Evolutionary conservation across 1,284 basidiomycete species (phyloP).

Genomic region (Ceratobasidium papillatum): DNA sequence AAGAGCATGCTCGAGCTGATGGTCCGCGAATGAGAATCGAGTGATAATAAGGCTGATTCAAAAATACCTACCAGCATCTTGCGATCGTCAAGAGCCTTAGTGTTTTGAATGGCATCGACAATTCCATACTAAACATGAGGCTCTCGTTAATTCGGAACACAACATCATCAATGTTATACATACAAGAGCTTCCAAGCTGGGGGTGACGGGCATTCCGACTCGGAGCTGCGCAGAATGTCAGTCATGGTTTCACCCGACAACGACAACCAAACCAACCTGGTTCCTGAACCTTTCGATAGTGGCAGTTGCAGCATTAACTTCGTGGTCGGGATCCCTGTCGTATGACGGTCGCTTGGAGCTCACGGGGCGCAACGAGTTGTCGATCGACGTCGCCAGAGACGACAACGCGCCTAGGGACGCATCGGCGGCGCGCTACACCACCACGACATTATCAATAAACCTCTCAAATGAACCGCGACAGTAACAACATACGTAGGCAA

Average conservation of each 20-base stretch:
- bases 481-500: conserved; percentile 13
- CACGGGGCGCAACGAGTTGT: conserved; percentile 28
- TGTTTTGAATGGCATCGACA: conserved; percentile 33
- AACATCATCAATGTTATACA: not conserved
- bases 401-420: conserved; percentile 23
- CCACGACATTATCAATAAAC: not conserved
- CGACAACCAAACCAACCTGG: conserved; percentile 1
- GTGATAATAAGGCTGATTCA: not conserved
- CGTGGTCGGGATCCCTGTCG: conserved; percentile 30
- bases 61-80: conserved; percentile 57
- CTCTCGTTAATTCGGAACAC: not conserved
- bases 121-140: not conserved
- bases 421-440: conserved; percentile 23
- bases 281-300: conserved; percentile 11
- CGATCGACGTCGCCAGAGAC: conserved; percentile 8
- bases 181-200: not conserved
- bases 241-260: not conserved
- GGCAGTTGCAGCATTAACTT: conserved; percentile 31
- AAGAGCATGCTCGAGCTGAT: conserved; percentile 73
- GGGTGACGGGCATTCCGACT: not conserved
- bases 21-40: not conserved
- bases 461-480: not conserved
- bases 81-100: conserved; percentile 65
- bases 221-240: not conserved
- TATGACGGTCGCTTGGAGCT: conserved; percentile 8